These are phyloP conservation scores for Aureobasidium melanogenum DNA, from an alignment of 2,329 filamentous ascomycete species.

Conservation along the genomic window DNA sequence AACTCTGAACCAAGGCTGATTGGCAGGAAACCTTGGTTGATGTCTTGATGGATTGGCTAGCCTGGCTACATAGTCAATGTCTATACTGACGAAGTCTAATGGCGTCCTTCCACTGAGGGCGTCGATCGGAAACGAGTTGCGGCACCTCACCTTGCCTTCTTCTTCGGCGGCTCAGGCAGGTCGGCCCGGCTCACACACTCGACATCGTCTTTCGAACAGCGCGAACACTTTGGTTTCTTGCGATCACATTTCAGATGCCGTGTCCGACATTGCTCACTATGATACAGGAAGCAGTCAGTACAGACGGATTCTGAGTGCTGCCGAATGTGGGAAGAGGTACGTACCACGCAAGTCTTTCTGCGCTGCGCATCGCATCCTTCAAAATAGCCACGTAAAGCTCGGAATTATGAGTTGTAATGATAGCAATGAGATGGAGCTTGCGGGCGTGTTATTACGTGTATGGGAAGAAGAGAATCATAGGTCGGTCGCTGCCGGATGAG, in stretches of 20 bases:
- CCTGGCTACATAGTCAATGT: neutral
- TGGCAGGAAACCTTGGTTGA: neutral
- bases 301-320: neutral
- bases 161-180: neutral
- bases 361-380: neutral
- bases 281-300: neutral
- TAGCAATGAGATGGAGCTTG: neutral
- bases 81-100: no score
- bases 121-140: neutral
- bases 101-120: neutral
- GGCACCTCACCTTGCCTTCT: constrained; percentile 8
- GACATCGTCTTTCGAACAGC: neutral
- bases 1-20: neutral
- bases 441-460: neutral
- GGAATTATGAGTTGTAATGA: no score
- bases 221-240: neutral
- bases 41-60: neutral
- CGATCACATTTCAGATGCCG: constrained; percentile 4
- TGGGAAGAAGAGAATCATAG: neutral
- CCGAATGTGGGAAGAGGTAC: neutral
- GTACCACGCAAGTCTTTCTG: neutral
- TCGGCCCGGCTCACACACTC: neutral
- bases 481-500: no score
- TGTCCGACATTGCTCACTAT: neutral
- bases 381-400: no score